Evolutionary conservation across 441 rosid species (phyloP).

Genomic region (Croton setiger): DNA sequence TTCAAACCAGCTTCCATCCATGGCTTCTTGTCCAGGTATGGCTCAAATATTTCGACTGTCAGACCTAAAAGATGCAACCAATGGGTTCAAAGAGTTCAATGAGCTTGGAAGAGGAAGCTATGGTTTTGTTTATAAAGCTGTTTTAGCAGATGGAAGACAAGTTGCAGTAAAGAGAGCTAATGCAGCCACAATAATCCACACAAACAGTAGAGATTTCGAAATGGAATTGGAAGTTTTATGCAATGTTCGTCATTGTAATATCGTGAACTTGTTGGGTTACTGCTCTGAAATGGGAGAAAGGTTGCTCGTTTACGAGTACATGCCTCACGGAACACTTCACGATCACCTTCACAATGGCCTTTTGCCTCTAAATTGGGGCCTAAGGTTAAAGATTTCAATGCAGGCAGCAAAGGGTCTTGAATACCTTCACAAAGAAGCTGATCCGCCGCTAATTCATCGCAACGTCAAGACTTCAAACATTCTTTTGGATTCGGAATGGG

Average conservation of each 20-base stretch:
- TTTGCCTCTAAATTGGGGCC: slow-evolving; percentile 73
- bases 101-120: slow-evolving; percentile 90
- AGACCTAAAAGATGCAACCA: slow-evolving; percentile 87
- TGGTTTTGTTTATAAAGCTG: slow-evolving; percentile 86
- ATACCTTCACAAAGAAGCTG: slow-evolving; percentile 77
- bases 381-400: slow-evolving; percentile 70
- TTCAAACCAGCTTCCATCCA: slow-evolving; percentile 35
- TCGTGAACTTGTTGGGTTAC: slow-evolving; percentile 84
- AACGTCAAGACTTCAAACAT: slow-evolving; percentile 73
- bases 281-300: slow-evolving; percentile 88
- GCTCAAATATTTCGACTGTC: slow-evolving; percentile 80
- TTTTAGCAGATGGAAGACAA: slow-evolving; percentile 68
- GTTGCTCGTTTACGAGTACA: slow-evolving; percentile 81
- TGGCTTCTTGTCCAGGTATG: slow-evolving; percentile 41
- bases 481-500: slow-evolving; percentile 83
- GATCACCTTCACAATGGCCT: slow-evolving; percentile 67
- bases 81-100: slow-evolving; percentile 91
- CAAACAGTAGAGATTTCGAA: slow-evolving; percentile 72
- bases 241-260: slow-evolving; percentile 66
- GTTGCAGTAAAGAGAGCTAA: slow-evolving; percentile 92
- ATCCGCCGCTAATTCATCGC: slow-evolving; percentile 59
- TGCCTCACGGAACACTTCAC: slow-evolving; percentile 76
- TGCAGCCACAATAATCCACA: slow-evolving; percentile 89
- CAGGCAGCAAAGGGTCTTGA: slow-evolving; percentile 90
- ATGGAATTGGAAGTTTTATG: slow-evolving; percentile 71